Evolutionary conservation across 2,329 filamentous ascomycete genomes (phyloP), one percentile per base, ranked within the genome.

Genomic region (Hymenoscyphus linearis): DNA sequence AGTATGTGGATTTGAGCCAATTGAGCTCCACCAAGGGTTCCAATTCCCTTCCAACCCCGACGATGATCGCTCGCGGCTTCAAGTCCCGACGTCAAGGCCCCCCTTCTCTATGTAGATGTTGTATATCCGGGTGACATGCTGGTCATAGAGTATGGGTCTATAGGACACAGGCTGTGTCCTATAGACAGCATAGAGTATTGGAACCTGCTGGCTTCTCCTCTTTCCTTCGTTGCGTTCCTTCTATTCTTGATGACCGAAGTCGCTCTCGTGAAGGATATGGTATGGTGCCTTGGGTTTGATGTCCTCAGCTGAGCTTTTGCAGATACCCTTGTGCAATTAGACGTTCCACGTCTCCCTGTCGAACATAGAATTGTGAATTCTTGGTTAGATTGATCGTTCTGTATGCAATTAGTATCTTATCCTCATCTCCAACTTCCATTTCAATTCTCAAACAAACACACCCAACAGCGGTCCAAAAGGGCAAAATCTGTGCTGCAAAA

Each of bases 281-380:
- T 47, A n/a, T 47, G 22, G 22, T 55, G 16, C 22, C 58, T 25
- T n/a, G 47, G 12, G 14, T 44, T 40, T 53, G 2, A 2, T 36
- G 55, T n/a, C 50, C 62, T 90, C 81, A 97, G 73, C 86, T 86
- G 68, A 99, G 81, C 70, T 92, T 92, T 75, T 97, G 93, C 66
- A 99, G 79, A 77, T 97, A 99, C 22, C 95, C 95, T 74, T 98
- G 93, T 16, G 91, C 85, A 71, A 99, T 97, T 69, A 99, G 76
- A 57, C 93, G 85, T 76, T 99, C 95, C 6, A 99, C 95, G 76
- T 99, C 95, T 26, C 91, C 93, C 72, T 97, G 91, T 54, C 93
- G 85, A 44, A 99, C 95, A 72, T 96, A 98, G 73, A 99, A 96
- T 73, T 99, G 95, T 71, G 93, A 97, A 76, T 99, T 98, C 76